These are phyloP conservation scores for Entoloma clypeatum DNA, from an alignment of 1,284 basidiomycete species.

Conservation along the genomic window DNA sequence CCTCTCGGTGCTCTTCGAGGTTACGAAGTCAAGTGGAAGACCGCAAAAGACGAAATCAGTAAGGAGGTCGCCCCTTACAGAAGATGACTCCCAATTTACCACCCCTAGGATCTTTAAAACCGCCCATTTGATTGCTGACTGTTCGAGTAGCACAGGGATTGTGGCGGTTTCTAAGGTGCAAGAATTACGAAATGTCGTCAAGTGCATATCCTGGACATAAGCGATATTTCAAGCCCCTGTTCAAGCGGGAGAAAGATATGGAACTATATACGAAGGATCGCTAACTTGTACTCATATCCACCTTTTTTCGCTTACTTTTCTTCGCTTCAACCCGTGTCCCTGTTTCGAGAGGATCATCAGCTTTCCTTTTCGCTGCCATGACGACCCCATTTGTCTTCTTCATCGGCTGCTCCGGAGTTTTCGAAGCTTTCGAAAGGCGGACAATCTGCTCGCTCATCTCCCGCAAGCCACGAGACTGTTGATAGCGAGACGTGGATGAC, in stretches of 20 bases:
- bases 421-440: conserved; percentile 16
- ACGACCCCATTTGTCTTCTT: conserved; percentile 16
- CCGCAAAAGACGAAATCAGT: conserved; percentile 51
- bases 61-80: conserved; percentile 16
- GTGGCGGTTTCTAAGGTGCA: conserved; percentile 9
- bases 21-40: conserved; percentile 53
- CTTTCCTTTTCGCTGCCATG: conserved; percentile 41
- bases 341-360: conserved; percentile 29
- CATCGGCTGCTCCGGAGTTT: conserved; percentile 9
- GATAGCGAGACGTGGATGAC: conserved; percentile 34
- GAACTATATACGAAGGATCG: conserved; percentile 2
- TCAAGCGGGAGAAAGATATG: neutral
- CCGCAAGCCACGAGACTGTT: conserved; percentile 36
- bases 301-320: conserved; percentile 54
- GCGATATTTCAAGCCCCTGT: conserved; percentile 5
- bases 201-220: conserved; percentile 20
- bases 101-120: conserved; percentile 28
- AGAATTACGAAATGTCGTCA: conserved; percentile 19
- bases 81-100: neutral
- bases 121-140: conserved; percentile 25
- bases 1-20: conserved; percentile 51
- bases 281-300: conserved; percentile 36
- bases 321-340: conserved; percentile 26
- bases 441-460: conserved; percentile 42
- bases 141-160: conserved; percentile 18